Base-by-base conservation (phyloP, 495 filamentous ascomycete species). In the Penicillium argentinense region DNA sequence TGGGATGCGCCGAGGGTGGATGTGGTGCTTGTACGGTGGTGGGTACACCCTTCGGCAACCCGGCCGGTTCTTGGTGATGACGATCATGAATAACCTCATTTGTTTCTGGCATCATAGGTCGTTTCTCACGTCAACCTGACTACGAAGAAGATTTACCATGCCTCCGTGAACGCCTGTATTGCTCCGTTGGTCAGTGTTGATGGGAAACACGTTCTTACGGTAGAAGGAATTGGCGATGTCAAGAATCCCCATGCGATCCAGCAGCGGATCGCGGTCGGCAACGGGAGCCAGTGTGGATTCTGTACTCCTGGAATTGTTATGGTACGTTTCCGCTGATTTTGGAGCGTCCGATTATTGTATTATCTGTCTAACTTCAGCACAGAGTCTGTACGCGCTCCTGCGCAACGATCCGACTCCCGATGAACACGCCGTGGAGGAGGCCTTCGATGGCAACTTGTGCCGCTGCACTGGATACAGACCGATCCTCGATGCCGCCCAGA, bases 251-350 rank as follows among this genome's bases (percentile, higher is more conserved):
- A 98, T 73, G 88, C 93, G 3, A 74, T 87, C 2, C 93, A 98
- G 67, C 91, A 98, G 68, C 81, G 93, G 33, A 86, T 98, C 48
- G 91, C 91, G 16, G 60, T 66, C 46, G 71, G 73, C 5, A 81
- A 76, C 65, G 80, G 79, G 5, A 79, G 76, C 47, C 81, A 84
- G 43, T 86, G 83, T 60, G 83, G 85, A 6, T 98, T 98, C 62
- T 98, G 93, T 60, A 97, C 93, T 5, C 93, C 92, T 3, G 93
- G 93, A 7, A 98, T 98, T 64, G 91, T 97, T 41, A 97, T 98
- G 93, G 80, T 81, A 62, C 14, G 69, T 24, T 11, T 26, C 22
- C 7, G 11, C 40, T 47, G 13, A 21, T 1, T 13, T 34, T 12
- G 5, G 24, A 16, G 16, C 18, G 9, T 18, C 1, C n/a, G 18